A percentile compares a stretch with the other conserved stretches of the same genome.
phyloP scores from a whole-genome alignment of 345 rosid genomes.

The Excoecaria cochinchinensis region DNA sequence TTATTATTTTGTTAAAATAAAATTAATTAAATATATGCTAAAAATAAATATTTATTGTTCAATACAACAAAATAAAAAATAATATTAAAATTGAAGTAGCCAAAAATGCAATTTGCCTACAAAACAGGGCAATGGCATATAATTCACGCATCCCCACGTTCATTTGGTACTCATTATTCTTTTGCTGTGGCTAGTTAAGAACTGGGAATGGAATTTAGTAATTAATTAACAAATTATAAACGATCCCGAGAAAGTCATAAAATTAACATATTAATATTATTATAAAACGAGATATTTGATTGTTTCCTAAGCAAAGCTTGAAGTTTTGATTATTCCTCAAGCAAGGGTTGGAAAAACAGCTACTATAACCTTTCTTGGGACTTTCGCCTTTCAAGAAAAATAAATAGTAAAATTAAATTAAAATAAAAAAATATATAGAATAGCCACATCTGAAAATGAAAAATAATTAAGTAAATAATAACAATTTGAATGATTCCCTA shows the following conservation, averaged over 20 bases:
- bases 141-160: not conserved
- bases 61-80: no score
- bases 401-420: no score
- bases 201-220: not conserved
- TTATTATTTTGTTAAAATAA: no score
- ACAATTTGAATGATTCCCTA: no score
- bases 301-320: not conserved
- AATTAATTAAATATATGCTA: no score
- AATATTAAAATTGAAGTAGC: no score
- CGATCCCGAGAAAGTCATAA: not conserved
- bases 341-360: constrained; percentile 1
- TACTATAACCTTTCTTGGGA: not conserved
- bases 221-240: not conserved
- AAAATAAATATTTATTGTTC: no score
- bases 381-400: not conserved
- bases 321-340: not conserved
- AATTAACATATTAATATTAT: not conserved
- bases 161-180: not conserved
- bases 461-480: no score
- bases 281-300: not conserved
- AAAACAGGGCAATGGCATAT: not conserved
- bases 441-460: no score
- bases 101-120: no score
- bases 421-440: no score
- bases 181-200: not conserved